phyloP scores from a whole-genome alignment of 306 rosid species.

The Hippophae tibetana region DNA sequence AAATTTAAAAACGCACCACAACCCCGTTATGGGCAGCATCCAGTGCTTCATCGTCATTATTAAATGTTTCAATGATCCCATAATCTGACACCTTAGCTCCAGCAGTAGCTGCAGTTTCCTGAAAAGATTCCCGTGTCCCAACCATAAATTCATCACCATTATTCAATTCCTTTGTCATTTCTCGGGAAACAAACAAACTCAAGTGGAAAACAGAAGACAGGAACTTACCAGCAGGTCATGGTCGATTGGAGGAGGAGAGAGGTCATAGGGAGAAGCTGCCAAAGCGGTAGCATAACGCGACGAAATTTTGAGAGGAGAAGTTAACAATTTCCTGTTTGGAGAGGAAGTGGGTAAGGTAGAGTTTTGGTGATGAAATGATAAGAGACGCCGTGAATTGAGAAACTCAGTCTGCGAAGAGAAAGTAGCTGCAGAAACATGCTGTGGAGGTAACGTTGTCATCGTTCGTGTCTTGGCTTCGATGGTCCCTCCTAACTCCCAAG shows the following conservation, averaged over 20 bases:
- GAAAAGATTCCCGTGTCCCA: slow-evolving; percentile 10
- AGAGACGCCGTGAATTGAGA: slow-evolving; percentile 19
- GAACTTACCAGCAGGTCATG: slow-evolving; percentile 61
- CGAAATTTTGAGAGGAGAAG: slow-evolving; percentile 7
- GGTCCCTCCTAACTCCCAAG: too few species aligned
- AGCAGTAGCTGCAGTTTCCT: slow-evolving; percentile 46
- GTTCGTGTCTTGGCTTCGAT: too few species aligned
- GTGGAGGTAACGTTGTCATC: not conserved
- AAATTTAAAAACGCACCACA: slow-evolving; percentile 38
- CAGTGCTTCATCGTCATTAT: slow-evolving; percentile 67
- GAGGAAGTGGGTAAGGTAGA: slow-evolving; percentile 9
- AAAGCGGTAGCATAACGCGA: slow-evolving; percentile 3
- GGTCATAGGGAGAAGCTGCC: slow-evolving; percentile 46
- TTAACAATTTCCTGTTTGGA: not conserved
- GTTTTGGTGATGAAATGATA: slow-evolving; percentile 17
- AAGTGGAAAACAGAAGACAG: not conserved
- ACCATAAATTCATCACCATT: not conserved
- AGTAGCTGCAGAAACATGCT: not conserved
- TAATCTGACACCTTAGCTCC: slow-evolving; percentile 60
- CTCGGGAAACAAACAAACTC: not conserved
- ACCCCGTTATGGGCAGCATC: slow-evolving; percentile 55
- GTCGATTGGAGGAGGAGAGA: slow-evolving; percentile 87
- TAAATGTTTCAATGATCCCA: slow-evolving; percentile 61
- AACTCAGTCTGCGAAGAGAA: not conserved
- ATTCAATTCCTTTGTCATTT: not conserved